Base-by-base conservation (phyloP, 2,329 filamentous ascomycete genomes). In the Neonectria faginata region DNA sequence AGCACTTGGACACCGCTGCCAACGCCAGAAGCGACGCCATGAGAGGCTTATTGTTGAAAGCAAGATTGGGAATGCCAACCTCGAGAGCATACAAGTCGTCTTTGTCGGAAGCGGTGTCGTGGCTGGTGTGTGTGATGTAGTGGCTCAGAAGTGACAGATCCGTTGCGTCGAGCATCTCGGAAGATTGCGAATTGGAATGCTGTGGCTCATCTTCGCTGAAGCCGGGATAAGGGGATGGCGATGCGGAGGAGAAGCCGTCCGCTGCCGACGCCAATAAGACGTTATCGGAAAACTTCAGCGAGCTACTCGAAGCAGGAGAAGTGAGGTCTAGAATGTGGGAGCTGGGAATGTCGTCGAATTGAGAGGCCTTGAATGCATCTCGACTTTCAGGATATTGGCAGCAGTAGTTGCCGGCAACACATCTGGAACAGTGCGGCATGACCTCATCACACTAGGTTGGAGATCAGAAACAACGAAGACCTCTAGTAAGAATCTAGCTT, bases 1-100 rank as follows among this genome's bases (percentile, higher is more conserved):
- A 74, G 12, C 76, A 80, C 64, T 79, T 79, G 64, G 80, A 80
- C 1, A 78, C 75, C 2, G 80, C 81, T 0, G 81, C 77, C 2
- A 83, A 69, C 2, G 81, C 79, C 0, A 83, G 70, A 5, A 83
- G 73, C 0, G 81, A 82, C 41, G 73, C 76, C 80, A 83, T 81
- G 2, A 83, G 75, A 1, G 77, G 74, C 11, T 74, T 76, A 62
- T 76, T 79, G 6, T 72, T 68, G 51, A 82, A 79, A 0, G 81
- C 81, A 0, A 83, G 70, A 18, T 78, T 81, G 0, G 81, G 81
- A 29, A 83, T 78, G 0, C 80, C 79, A 7, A 82, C 74, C 11
- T 80, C 77, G 1, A 83, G 64, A 0, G 80, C 77, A 42, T 81
- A 80, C 14, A 79, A 71, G 50, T 83, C 81, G 1, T 78, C 73